Evolutionary conservation across 2,329 filamentous ascomycete genomes (phyloP).

Genomic region (Xylaria sp.): DNA sequence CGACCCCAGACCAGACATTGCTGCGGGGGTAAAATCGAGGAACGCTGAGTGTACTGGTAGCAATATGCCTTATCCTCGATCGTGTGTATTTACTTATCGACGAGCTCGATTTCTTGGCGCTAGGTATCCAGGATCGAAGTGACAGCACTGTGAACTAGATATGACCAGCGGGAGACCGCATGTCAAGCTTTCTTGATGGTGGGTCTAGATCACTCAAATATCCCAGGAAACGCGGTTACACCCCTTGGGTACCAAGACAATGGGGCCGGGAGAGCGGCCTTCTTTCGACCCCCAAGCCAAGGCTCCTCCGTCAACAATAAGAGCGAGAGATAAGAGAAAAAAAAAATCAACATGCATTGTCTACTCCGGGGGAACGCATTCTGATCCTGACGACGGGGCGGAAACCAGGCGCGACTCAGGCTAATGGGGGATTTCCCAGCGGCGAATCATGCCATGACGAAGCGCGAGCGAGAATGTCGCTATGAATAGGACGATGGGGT

Average conservation of each 20-base stretch:
- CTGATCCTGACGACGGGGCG: not conserved
- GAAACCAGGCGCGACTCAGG: not conserved
- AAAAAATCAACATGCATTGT: not conserved
- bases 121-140: not conserved
- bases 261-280: not conserved
- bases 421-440: not conserved
- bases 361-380: not conserved
- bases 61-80: not conserved
- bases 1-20: slow-evolving; percentile 19
- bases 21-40: not conserved
- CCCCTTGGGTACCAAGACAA: not conserved
- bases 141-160: not conserved
- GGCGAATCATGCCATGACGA: not conserved
- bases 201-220: slow-evolving; percentile 14
- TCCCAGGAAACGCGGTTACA: slow-evolving; percentile 3
- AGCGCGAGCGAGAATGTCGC: not conserved
- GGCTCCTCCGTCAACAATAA: not conserved
- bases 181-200: not conserved
- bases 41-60: not conserved
- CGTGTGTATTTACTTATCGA: not conserved
- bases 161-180: not conserved
- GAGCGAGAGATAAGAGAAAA: not conserved
- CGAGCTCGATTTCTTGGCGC: not conserved
- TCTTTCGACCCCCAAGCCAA: not conserved
- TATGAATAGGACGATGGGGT: no score